Percentiles rank a stretch among this genome's conserved stretches.
These are phyloP conservation scores for Crepidotus variabilis DNA, from an alignment of 768 basidiomycete species.

Conservation along the genomic window DNA sequence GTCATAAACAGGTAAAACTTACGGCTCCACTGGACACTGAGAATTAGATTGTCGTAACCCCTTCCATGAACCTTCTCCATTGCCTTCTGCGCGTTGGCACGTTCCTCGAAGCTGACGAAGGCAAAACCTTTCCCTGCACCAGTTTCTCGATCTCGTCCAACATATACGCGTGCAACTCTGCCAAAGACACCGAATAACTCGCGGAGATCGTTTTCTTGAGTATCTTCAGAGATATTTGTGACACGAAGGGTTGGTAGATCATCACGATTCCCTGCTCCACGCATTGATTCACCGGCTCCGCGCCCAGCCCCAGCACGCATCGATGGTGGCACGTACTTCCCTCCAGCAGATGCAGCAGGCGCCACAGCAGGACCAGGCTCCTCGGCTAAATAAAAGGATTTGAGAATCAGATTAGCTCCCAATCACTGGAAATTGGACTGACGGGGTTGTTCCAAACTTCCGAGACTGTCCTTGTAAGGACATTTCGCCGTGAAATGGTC, in stretches of 20 bases:
- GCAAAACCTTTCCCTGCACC: conserved; percentile 96
- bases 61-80: conserved; percentile 89
- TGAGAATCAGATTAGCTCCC: background rate
- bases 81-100: conserved; percentile 75
- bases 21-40: conserved; percentile 64
- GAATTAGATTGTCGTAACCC: conserved; percentile 90
- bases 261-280: conserved; percentile 60
- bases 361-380: conserved; percentile 37
- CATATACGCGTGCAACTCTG: conserved; percentile 83
- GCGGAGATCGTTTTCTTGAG: conserved; percentile 89
- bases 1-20: too few relatives aligned
- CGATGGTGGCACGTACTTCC: conserved; percentile 93
- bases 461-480: conserved; percentile 94
- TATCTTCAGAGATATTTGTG: conserved; percentile 95
- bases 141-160: conserved; percentile 92
- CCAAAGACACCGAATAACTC: conserved; percentile 89
- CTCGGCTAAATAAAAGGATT: conserved; percentile 20
- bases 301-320: conserved; percentile 69
- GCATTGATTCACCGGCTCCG: conserved; percentile 77
- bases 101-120: conserved; percentile 93
- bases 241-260: conserved; percentile 96
- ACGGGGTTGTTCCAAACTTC: conserved; percentile 65
- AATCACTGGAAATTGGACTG: conserved; percentile 11
- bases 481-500: conserved; percentile 98
- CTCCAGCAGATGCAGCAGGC: conserved; percentile 40